These are phyloP conservation scores for Cyclaneusma minus DNA, from an alignment of 2,329 filamentous ascomycete genomes.

Conservation along the genomic window DNA sequence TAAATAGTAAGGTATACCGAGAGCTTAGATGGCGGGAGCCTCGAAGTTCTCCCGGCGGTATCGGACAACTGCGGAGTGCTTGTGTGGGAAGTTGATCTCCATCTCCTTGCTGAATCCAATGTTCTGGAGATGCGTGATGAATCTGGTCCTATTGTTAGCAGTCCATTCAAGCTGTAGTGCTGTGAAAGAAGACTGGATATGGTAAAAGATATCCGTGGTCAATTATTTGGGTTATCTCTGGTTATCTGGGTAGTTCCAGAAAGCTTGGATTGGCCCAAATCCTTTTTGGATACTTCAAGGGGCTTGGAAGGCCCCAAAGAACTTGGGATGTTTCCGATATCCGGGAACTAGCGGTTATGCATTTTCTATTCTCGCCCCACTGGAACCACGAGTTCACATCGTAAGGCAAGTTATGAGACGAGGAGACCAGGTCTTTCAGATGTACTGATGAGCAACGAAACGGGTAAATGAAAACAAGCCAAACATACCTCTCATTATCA, in stretches of 20 bases:
- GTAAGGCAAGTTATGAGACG: not conserved
- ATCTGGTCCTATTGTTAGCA: slow-evolving; percentile 24
- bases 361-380: too few species aligned
- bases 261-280: too few species aligned
- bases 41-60: slow-evolving; percentile 69
- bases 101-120: slow-evolving; percentile 75
- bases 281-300: too few species aligned
- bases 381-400: too few species aligned
- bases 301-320: too few species aligned
- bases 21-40: slow-evolving; percentile 39
- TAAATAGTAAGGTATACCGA: too few species aligned
- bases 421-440: not conserved
- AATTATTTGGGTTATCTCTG: too few species aligned
- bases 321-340: too few species aligned
- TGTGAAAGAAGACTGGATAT: slow-evolving; percentile 1
- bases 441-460: not conserved
- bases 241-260: too few species aligned
- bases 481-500: slow-evolving; percentile 70
- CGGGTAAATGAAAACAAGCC: slow-evolving; percentile 39
- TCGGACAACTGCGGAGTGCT: slow-evolving; percentile 77
- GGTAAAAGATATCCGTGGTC: too few species aligned
- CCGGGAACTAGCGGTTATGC: too few species aligned
- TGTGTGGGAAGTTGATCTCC: slow-evolving; percentile 79
- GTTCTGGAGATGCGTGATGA: slow-evolving; percentile 51
- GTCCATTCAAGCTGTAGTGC: too few species aligned